phyloP scores from a whole-genome alignment of 106 monocot species.

The Phalaenopsis aphrodite region DNA sequence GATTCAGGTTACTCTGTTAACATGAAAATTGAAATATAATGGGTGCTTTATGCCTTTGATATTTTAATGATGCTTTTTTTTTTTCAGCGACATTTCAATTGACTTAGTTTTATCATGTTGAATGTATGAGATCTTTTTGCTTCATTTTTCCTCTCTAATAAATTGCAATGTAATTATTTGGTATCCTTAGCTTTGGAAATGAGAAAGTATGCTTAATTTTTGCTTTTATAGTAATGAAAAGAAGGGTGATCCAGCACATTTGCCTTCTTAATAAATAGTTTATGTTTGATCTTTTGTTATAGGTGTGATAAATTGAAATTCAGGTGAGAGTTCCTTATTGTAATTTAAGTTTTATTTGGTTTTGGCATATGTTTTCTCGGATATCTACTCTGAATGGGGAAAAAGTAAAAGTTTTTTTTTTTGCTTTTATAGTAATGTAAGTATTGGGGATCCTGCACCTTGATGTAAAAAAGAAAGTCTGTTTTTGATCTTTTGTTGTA shows the following conservation, averaged over 20 bases:
- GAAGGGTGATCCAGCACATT: neutral
- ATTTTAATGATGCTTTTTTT: neutral
- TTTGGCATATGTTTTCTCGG: no score
- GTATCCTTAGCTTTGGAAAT: neutral
- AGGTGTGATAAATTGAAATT: no score
- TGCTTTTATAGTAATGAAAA: neutral
- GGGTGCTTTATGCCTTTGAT: neutral
- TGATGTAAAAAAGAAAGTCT: neutral
- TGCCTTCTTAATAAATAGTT: no score
- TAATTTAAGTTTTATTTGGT: no score
- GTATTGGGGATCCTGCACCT: neutral
- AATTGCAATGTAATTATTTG: neutral
- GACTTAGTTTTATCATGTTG: neutral
- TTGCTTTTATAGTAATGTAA: neutral
- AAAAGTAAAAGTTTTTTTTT: neutral
- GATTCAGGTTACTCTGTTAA: constrained; percentile 52
- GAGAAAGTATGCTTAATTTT: neutral
- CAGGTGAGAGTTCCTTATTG: no score
- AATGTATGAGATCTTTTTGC: neutral
- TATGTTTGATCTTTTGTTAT: no score
- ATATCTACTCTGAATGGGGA: neutral
- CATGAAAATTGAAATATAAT: neutral
- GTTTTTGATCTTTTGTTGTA: neutral
- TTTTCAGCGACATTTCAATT: neutral
- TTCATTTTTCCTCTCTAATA: neutral